Conservation (phyloP, 2,329 filamentous ascomycete species). For the Teratosphaeria nubilosa region DNA sequence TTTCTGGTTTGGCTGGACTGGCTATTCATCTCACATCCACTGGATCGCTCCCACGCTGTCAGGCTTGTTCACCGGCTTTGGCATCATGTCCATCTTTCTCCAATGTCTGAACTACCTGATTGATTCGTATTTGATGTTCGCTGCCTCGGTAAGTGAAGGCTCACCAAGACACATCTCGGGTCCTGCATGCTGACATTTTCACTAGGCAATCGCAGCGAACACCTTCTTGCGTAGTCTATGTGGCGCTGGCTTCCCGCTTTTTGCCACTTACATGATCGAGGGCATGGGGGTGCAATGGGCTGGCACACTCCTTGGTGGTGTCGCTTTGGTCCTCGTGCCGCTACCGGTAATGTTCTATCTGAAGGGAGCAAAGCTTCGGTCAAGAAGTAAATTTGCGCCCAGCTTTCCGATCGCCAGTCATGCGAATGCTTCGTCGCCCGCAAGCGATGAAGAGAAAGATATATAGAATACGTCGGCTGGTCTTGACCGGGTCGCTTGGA, state of each 20-base stretch:
- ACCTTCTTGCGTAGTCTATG: constrained; percentile 43
- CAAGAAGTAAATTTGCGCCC: constrained; percentile 8
- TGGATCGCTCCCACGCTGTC: constrained; percentile 27
- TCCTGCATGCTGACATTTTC: not conserved
- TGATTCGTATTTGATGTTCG: constrained; percentile 48
- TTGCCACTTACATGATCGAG: constrained; percentile 31
- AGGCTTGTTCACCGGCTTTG: constrained; percentile 48
- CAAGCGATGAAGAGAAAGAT: constrained; percentile 8
- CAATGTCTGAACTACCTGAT: constrained; percentile 50
- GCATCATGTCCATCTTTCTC: constrained; percentile 49
- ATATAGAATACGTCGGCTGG: not conserved
- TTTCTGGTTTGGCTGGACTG: constrained; percentile 22
- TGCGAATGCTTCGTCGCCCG: constrained; percentile 4
- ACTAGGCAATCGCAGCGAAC: constrained; percentile 44
- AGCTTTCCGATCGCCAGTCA: constrained; percentile 6
- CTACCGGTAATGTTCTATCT: constrained; percentile 37
- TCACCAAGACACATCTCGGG: not conserved
- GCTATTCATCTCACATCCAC: not conserved
- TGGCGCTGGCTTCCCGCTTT: constrained; percentile 44
- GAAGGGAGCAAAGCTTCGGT: constrained; percentile 34
- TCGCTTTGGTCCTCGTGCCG: constrained; percentile 33
- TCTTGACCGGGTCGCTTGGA: not conserved
- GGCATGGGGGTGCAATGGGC: constrained; percentile 43
- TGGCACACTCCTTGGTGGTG: constrained; percentile 33
- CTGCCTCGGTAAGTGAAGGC: constrained; percentile 14